Percentiles rank a stretch among this genome's conserved stretches.
phyloP scores from a whole-genome alignment of 805 yeast species.

The Nakazawaea ernobii region DNA sequence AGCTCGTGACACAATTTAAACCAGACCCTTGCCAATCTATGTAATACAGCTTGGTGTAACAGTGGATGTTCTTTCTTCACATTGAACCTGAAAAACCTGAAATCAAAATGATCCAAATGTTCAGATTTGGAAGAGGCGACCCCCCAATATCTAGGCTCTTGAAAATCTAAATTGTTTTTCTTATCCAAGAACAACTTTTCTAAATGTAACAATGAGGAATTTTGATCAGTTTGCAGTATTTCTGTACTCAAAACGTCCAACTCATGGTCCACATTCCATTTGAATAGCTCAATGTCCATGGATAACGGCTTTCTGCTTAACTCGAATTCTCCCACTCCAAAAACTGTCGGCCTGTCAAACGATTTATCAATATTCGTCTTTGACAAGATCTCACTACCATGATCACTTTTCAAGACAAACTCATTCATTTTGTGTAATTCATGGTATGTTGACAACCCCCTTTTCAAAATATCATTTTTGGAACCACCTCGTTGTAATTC shows the following conservation, averaged over 20 bases:
- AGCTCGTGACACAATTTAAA: slow-evolving; percentile 36
- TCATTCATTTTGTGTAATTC: background rate
- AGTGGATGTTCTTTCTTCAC: background rate
- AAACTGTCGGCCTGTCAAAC: background rate
- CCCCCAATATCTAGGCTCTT: slow-evolving; percentile 5
- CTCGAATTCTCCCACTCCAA: background rate
- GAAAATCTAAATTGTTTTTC: background rate
- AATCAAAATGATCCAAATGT: slow-evolving; percentile 2
- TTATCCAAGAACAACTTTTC: background rate
- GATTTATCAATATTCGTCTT: background rate
- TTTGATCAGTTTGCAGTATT: slow-evolving; percentile 62
- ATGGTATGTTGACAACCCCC: background rate
- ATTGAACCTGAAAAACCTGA: slow-evolving; percentile 1
- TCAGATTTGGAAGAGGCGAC: background rate
- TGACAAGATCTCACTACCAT: background rate
- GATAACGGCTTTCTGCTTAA: background rate
- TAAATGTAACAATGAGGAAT: slow-evolving; percentile 17
- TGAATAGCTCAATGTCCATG: background rate
- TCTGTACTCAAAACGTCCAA: slow-evolving; percentile 55
- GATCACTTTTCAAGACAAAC: background rate
- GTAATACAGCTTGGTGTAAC: slow-evolving; percentile 21
- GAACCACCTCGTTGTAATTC: background rate
- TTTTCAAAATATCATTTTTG: background rate
- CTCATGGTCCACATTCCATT: background rate
- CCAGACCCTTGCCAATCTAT: slow-evolving; percentile 41